Evolutionary conservation across 78 protist species (phyloP).

Genomic region (Thecamonas trahens): DNA sequence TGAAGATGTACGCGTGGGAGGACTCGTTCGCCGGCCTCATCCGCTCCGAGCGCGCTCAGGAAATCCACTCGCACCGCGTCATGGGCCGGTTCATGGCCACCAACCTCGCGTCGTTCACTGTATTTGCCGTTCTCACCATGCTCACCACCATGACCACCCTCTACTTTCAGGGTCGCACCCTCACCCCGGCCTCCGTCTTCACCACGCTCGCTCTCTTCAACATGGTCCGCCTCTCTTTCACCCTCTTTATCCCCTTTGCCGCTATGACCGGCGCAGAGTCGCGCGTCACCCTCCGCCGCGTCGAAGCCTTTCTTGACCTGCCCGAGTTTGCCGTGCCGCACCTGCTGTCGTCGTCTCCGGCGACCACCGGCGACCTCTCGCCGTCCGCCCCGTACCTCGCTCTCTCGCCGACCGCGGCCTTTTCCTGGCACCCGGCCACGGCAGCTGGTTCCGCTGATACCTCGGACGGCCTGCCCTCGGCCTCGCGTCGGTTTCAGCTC

Average conservation of each 20-base stretch:
- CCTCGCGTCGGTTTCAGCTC: too few relatives aligned
- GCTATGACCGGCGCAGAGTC: too few relatives aligned
- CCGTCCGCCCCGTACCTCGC: too few relatives aligned
- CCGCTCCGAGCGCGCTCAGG: slow-evolving; percentile 6
- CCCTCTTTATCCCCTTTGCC: not conserved
- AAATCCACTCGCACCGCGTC: not conserved
- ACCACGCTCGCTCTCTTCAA: not conserved
- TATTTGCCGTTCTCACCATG: not conserved
- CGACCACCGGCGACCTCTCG: too few relatives aligned
- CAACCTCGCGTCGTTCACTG: not conserved
- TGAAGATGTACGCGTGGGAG: slow-evolving; percentile 86
- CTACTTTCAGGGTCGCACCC: not conserved
- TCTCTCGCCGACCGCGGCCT: too few relatives aligned
- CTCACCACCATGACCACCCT: not conserved
- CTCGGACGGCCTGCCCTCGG: too few relatives aligned
- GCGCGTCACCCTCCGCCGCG: not conserved
- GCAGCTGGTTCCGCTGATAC: too few relatives aligned
- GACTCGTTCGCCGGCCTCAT: slow-evolving; percentile 3
- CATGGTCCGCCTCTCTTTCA: not conserved
- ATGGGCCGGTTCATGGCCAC: too few relatives aligned
- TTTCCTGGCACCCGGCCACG: too few relatives aligned
- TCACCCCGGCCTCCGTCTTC: not conserved
- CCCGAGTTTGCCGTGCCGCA: not conserved
- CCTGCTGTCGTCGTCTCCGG: too few relatives aligned
- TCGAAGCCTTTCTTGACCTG: not conserved